Percentiles rank a stretch among this genome's conserved stretches.
Conservation (phyloP, 441 rosid species). For the Biscutella laevigata region DNA sequence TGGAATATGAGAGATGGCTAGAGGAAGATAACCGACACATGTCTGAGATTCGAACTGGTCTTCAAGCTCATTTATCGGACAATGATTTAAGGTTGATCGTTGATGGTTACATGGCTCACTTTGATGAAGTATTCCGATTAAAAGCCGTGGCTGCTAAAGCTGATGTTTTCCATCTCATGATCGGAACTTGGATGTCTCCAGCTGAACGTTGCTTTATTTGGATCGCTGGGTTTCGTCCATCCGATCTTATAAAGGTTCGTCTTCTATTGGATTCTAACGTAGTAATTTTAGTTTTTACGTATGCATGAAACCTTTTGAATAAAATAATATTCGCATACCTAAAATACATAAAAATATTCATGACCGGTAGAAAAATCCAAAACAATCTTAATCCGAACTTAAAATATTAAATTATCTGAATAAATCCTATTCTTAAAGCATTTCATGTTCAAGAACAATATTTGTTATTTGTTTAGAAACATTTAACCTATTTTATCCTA, state of each 20-base stretch:
- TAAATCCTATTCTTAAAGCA: too few relatives aligned
- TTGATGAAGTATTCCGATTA: constrained; percentile 49
- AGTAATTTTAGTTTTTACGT: too few relatives aligned
- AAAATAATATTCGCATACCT: too few relatives aligned
- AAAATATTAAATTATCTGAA: too few relatives aligned
- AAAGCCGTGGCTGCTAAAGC: constrained; percentile 45
- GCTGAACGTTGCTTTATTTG: constrained; percentile 74
- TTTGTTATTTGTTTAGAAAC: too few relatives aligned
- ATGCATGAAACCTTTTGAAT: too few relatives aligned
- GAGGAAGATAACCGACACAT: constrained; percentile 60
- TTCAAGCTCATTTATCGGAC: constrained; percentile 53
- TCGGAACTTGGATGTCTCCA: constrained; percentile 59
- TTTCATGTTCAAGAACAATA: too few relatives aligned
- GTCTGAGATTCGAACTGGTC: constrained; percentile 52
- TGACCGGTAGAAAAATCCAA: too few relatives aligned
- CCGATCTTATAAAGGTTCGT: constrained; percentile 64
- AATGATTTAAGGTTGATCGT: constrained; percentile 46
- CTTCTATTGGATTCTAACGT: too few relatives aligned
- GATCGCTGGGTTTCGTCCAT: constrained; percentile 78
- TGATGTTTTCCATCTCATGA: constrained; percentile 57
- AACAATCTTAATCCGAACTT: too few relatives aligned
- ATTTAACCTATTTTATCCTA: too few relatives aligned
- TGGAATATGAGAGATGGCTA: constrained; percentile 70
- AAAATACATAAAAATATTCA: too few relatives aligned
- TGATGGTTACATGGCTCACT: constrained; percentile 54